phyloP scores from a whole-genome alignment of 768 basidiomycete species.

The Multifurca ochricompacta region DNA sequence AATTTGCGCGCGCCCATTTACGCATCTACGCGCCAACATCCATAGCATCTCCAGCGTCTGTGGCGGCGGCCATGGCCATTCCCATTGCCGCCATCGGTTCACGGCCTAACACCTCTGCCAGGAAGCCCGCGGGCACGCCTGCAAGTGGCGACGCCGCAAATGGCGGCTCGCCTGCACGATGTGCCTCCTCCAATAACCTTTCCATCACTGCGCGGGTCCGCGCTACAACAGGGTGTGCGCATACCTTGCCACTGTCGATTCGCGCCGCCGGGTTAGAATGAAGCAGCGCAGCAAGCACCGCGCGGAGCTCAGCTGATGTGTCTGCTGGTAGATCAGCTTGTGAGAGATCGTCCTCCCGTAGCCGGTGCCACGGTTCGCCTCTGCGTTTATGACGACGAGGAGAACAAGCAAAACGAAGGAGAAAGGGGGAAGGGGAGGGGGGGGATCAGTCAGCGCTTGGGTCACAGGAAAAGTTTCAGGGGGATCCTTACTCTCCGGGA shows the following conservation, averaged over 20 bases:
- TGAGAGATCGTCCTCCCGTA: slow-evolving; percentile 85
- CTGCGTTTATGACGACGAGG: slow-evolving; percentile 34
- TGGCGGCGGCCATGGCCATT: background rate
- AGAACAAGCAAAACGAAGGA: background rate
- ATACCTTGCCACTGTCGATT: slow-evolving; percentile 47
- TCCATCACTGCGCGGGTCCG: slow-evolving; percentile 63
- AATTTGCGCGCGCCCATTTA: background rate
- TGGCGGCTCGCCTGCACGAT: slow-evolving; percentile 31
- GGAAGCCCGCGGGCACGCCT: slow-evolving; percentile 51
- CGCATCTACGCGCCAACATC: slow-evolving; percentile 23
- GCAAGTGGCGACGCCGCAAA: slow-evolving; percentile 60
- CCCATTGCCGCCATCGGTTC: background rate
- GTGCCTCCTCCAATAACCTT: slow-evolving; percentile 31
- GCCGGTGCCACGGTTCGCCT: slow-evolving; percentile 89
- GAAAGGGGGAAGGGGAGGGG: background rate
- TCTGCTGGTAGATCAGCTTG: slow-evolving; percentile 61
- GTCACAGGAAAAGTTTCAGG: background rate
- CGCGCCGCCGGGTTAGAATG: slow-evolving; percentile 57
- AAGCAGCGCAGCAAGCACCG: slow-evolving; percentile 72
- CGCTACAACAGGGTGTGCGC: slow-evolving; percentile 52
- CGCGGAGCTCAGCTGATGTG: slow-evolving; percentile 52
- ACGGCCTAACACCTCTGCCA: slow-evolving; percentile 48
- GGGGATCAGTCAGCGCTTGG: background rate
- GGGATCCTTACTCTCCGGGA: slow-evolving; percentile 76
- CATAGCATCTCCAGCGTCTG: slow-evolving; percentile 23